Percentiles rank a stretch among this genome's conserved stretches.
Evolutionary conservation across 805 yeast genomes (phyloP).

Genomic region (Candida silvatica): DNA sequence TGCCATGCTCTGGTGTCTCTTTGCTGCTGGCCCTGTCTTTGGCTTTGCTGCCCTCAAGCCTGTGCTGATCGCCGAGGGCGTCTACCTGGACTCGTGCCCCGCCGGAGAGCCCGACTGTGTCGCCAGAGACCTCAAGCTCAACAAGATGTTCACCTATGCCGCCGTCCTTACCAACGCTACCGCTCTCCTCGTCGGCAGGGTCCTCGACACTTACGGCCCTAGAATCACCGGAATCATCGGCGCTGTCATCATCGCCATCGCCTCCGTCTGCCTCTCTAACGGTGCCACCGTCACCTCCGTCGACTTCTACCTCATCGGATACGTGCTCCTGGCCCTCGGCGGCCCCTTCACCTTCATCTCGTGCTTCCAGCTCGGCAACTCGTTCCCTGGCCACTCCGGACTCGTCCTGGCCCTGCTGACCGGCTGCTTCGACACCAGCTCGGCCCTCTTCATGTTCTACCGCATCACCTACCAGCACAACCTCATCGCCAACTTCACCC

Average conservation of each 20-base stretch:
- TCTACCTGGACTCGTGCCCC: conserved; percentile 57
- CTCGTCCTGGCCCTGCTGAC: conserved; percentile 73
- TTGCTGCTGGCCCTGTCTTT: conserved; percentile 90
- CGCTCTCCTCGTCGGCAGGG: conserved; percentile 75
- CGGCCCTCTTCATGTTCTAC: conserved; percentile 78
- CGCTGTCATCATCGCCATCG: conserved; percentile 45
- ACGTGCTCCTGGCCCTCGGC: conserved; percentile 70
- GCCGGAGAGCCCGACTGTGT: conserved; percentile 34
- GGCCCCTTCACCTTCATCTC: conserved; percentile 94
- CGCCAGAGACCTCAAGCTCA: conserved; percentile 76
- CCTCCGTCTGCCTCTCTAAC: conserved; percentile 30
- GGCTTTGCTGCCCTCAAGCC: conserved; percentile 96
- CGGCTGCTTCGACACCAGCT: conserved; percentile 90
- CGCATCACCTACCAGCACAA: conserved; percentile 50
- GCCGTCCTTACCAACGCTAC: conserved; percentile 81
- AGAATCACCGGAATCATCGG: conserved; percentile 72
- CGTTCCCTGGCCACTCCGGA: conserved; percentile 79
- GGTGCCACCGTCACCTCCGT: conserved; percentile 18
- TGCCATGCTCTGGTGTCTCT: conserved; percentile 79
- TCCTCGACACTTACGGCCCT: conserved; percentile 78
- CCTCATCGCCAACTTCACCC: conserved; percentile 28
- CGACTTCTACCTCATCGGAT: conserved; percentile 72
- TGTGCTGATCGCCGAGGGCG: conserved; percentile 65
- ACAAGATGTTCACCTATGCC: conserved; percentile 76
- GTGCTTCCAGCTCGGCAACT: conserved; percentile 81